These are phyloP conservation scores for Edaphochlamys debaryana DNA, from an alignment of 139 green algal species.

Conservation along the genomic window DNA sequence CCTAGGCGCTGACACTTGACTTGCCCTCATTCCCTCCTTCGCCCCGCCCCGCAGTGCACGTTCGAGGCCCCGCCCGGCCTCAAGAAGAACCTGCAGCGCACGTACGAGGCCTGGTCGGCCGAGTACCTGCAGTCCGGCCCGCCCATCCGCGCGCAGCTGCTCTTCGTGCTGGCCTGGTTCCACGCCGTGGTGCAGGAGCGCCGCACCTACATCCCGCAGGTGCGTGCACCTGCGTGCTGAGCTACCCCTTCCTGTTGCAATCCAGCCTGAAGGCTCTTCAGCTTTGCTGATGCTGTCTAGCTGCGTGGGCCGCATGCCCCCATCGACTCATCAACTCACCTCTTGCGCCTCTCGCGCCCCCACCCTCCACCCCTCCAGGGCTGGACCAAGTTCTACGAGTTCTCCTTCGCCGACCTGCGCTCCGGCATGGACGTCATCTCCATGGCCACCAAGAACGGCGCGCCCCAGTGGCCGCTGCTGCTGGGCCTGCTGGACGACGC, in stretches of 20 bases:
- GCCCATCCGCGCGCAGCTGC: conserved; percentile 75
- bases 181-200: conserved; percentile 86
- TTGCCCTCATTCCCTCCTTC: no score
- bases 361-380: no score
- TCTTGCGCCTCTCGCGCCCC: neutral
- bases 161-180: conserved; percentile 90
- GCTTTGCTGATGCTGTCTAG: neutral
- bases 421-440: conserved; percentile 73
- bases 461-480: conserved; percentile 73
- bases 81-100: conserved; percentile 86
- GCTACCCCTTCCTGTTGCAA: neutral
- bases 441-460: conserved; percentile 15
- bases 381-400: conserved; percentile 90
- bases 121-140: conserved; percentile 53
- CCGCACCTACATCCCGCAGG: conserved; percentile 76
- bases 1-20: no score
- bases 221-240: no score
- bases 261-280: no score
- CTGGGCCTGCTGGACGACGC: conserved; percentile 80
- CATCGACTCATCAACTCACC: no score
- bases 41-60: conserved; percentile 65
- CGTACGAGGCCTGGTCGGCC: conserved; percentile 72
- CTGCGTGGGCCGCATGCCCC: no score
- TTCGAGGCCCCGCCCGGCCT: conserved; percentile 86
- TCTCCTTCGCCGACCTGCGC: conserved; percentile 81